Conservation (phyloP, 305 asterid species). For the Fraxinus albicans region DNA sequence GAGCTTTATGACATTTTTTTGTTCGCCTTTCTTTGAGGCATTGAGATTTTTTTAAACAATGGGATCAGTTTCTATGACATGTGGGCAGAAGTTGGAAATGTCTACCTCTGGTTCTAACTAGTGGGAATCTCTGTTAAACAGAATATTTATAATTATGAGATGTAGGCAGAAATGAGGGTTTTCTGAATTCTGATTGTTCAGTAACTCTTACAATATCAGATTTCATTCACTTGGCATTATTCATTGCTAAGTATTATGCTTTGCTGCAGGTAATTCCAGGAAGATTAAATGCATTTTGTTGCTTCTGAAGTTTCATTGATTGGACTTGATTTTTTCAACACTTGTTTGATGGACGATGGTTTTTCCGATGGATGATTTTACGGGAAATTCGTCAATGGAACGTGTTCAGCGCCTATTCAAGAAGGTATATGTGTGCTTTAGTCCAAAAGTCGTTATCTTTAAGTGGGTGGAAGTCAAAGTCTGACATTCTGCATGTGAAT, state of each 20-base stretch:
- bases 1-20: not conserved
- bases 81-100: not conserved
- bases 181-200: not conserved
- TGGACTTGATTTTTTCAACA: not conserved
- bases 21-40: not conserved
- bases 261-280: not conserved
- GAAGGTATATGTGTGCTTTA: not conserved
- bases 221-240: constrained; percentile 3
- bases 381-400: not conserved
- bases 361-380: not conserved
- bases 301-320: not conserved
- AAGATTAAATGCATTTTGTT: not conserved
- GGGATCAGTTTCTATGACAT: not conserved
- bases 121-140: not conserved
- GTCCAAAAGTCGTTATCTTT: not conserved
- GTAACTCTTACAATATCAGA: not conserved
- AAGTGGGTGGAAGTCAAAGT: not conserved
- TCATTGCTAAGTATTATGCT: not conserved
- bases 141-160: not conserved
- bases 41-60: not conserved
- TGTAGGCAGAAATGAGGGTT: not conserved
- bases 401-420: not conserved
- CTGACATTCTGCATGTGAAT: not conserved
- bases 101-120: not conserved
- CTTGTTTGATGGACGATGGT: not conserved